These are phyloP conservation scores for Heterobasidion irregulare DNA, from an alignment of 1,284 basidiomycete species.

Conservation along the genomic window DNA sequence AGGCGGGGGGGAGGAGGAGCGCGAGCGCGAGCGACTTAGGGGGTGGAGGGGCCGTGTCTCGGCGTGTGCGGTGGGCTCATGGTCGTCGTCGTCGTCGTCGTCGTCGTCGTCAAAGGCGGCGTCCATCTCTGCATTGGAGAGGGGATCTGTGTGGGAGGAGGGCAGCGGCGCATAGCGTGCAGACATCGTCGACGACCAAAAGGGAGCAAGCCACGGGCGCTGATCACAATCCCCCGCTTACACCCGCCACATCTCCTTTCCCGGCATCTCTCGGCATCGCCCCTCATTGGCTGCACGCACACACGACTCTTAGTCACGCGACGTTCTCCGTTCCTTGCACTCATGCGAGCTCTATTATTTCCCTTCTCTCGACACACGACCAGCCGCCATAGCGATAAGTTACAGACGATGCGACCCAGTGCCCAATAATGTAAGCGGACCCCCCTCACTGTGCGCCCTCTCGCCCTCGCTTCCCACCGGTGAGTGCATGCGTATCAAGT, in stretches of 20 bases:
- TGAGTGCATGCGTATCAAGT: not conserved
- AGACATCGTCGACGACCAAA: constrained; percentile 35
- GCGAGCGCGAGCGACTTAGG: constrained; percentile 9
- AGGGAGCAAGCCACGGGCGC: not conserved
- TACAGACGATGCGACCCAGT: no score
- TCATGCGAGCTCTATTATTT: no score
- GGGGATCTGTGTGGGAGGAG: constrained; percentile 43
- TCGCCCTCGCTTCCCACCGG: not conserved
- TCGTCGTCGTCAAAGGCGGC: constrained; percentile 72
- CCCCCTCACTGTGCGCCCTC: no score
- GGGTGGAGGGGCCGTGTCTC: constrained; percentile 48
- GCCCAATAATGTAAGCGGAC: no score
- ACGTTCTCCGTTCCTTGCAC: no score
- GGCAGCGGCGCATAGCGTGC: constrained; percentile 65
- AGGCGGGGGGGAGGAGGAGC: constrained; percentile 20
- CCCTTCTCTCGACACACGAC: no score
- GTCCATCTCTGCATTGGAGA: constrained; percentile 58
- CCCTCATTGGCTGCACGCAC: no score
- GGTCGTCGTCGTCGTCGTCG: constrained; percentile 36
- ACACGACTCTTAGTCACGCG: no score
- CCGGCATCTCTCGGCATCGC: no score
- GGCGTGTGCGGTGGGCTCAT: constrained; percentile 28
- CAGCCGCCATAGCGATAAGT: no score
- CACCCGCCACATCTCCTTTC: no score
- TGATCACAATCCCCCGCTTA: not conserved